phyloP scores from a whole-genome alignment of 2,329 filamentous ascomycete species.

The Colletotrichum sp. region DNA sequence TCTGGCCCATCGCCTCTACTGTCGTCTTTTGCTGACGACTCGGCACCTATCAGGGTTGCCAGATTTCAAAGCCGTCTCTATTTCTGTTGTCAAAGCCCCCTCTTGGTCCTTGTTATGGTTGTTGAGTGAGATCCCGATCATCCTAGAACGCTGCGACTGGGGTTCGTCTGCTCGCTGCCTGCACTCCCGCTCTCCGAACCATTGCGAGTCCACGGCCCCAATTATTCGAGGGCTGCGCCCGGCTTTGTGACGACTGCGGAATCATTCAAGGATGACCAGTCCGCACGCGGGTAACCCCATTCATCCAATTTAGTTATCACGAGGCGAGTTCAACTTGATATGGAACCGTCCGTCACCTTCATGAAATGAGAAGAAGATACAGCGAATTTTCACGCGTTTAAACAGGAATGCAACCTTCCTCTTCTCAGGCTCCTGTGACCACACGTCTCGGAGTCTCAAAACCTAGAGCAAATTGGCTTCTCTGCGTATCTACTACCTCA shows the following conservation, averaged over 20 bases:
- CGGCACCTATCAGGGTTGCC: neutral
- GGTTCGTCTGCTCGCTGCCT: neutral
- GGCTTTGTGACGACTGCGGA: neutral
- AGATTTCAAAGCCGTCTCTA: neutral
- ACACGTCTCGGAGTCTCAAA: neutral
- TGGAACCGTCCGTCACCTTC: neutral
- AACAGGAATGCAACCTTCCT: neutral
- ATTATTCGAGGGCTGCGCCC: neutral
- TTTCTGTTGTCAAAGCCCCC: neutral
- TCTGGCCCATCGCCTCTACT: neutral
- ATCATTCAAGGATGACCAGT: neutral
- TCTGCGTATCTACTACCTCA: rapidly evolving
- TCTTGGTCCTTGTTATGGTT: neutral
- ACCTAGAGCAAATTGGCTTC: rapidly evolving
- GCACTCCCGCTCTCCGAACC: neutral
- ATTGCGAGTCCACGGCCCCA: neutral
- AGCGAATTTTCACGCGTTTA: neutral
- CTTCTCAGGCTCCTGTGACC: neutral
- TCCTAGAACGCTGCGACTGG: neutral
- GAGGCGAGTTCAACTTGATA: rapidly evolving
- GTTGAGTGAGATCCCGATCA: neutral
- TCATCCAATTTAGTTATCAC: neutral
- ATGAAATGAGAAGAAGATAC: neutral
- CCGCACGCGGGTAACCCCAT: neutral
- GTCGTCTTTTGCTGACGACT: neutral